Base-by-base conservation (phyloP, 1,139 yeast species). In the Saccharomycopsis phalli region DNA sequence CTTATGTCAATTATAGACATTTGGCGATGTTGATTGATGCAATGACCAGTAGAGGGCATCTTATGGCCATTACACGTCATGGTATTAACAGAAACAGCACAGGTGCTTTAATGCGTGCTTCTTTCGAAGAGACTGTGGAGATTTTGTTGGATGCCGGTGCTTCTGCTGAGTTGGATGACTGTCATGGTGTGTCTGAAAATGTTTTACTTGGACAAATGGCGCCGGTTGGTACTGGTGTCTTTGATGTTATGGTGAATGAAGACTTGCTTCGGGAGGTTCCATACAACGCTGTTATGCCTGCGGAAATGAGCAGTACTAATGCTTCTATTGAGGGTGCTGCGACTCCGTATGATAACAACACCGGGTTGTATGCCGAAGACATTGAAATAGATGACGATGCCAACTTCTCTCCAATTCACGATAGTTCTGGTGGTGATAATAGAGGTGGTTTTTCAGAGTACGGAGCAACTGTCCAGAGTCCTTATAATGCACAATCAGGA, bases 61-160 rank as follows among this genome's bases (percentile, higher is more conserved):
- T 93, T 63, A 91, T 93, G 86, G 97, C 98, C 28, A 91, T 93
- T 54, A 91, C 98, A 40, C 94, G 99, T 74, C 98, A 91, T 60
- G 99, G 99, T 74, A 91, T 93, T 63, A 93, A 93, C 62, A 81
- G 98, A 66, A 84, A 95, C 28, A 96, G 91, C 51, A 93, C 98
- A 26, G 98, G 98, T 66, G 98, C 98, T 1, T 72, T 93, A 58
- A 93, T 93, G 98, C 78, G 98, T 65, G 91, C 96, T 69, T 91
- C 98, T 39, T 93, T 93, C 68, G 99, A 93, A 67, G 98, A 93
- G 63, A 93, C 99, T 2, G 98, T 91, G 31, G 98, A 93, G 66
- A 91, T 93, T 56, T 68, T 93, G 58, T 76, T 93, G 54, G 98
- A 93, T 57, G 99, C 99, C 29, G 98, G 95, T 58, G 94, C 97